Conservation (phyloP, 2,329 filamentous ascomycete species). For the Phialemonium atrogriseum region DNA sequence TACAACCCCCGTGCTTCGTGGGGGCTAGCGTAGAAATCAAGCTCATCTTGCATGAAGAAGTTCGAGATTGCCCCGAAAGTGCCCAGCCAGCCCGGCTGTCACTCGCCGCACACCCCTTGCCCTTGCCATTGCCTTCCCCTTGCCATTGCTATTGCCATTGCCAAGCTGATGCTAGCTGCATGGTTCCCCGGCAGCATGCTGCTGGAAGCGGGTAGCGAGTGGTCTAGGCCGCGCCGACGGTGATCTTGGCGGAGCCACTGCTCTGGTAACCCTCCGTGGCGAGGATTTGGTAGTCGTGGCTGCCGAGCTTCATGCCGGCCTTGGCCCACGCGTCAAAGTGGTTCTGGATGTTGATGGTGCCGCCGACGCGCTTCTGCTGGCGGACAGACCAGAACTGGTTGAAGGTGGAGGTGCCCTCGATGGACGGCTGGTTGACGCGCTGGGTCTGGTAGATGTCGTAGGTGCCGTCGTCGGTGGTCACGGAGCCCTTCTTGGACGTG, state of each 20-base stretch:
- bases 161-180: too few relatives aligned
- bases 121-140: too few relatives aligned
- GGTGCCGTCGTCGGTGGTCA: constrained; percentile 40
- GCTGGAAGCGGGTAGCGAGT: too few relatives aligned
- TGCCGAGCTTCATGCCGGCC: constrained; percentile 36
- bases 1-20: too few relatives aligned
- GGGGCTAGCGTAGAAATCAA: too few relatives aligned
- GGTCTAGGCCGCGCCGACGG: constrained; percentile 24
- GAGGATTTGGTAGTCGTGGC: constrained; percentile 42
- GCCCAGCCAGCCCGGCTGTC: too few relatives aligned
- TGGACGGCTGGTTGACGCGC: constrained; percentile 39
- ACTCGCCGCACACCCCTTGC: too few relatives aligned
- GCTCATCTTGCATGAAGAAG: too few relatives aligned
- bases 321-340: constrained; percentile 45
- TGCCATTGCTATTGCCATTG: too few relatives aligned
- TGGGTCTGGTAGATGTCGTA: constrained; percentile 43
- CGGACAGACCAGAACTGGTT: constrained; percentile 42
- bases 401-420: constrained; percentile 42
- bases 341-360: constrained; percentile 39
- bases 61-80: too few relatives aligned
- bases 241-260: constrained; percentile 15
- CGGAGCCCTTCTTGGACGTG: constrained; percentile 35
- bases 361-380: constrained; percentile 36
- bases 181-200: too few relatives aligned
- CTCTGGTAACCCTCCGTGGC: constrained; percentile 37